Evolutionary conservation across 2,329 filamentous ascomycete genomes (phyloP), one percentile per base, ranked within the genome.

Genomic region (Mycosphaerella sp.): DNA sequence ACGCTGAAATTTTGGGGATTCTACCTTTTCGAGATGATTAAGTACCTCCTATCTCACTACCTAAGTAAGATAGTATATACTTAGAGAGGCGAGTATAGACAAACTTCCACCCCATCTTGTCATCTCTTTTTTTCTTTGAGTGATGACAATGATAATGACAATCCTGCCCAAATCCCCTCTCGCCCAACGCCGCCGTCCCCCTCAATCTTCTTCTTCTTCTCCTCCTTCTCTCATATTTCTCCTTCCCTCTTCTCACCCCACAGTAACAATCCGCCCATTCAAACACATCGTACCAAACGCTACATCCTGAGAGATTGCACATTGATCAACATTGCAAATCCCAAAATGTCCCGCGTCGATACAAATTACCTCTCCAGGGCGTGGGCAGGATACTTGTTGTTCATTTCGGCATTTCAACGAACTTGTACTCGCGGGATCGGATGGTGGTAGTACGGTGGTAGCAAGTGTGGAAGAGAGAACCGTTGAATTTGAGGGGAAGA

Each of bases 311-410:
- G 70, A 59, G 36, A 75, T 65, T 4, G 72, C 74, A 53, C 66
- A 73, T 44, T 70, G 68, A 48, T 68, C 60, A 31, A 60, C 64
- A 66, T 76, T 68, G 70, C 74, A 77, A 36, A 76, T 65, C 32
- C 74, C 75, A 52, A 73, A 77, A 26, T 71, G 66, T 39, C 59
- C 66, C 46, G 53, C 59, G 48, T 72, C 72, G 36, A 75, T 72
- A 67, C 75, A 77, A 53, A 76, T 66, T 44, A 77, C 60, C 26
- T 62, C 65, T 17, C 74, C 74, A 7, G 73, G 68, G 38, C 61
- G 67, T 11, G 67, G 64, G 68, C 74, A 76, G 38, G 72, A 60
- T 21, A 66, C 61, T 45, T 61, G 54, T 45, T 61, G 54, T 55
- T 61, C 61, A 26, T 43, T 42, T 2, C 56, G 36, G 58, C 66